Conservation (phyloP, 768 basidiomycete species). For the Leccinum subtestaceum region DNA sequence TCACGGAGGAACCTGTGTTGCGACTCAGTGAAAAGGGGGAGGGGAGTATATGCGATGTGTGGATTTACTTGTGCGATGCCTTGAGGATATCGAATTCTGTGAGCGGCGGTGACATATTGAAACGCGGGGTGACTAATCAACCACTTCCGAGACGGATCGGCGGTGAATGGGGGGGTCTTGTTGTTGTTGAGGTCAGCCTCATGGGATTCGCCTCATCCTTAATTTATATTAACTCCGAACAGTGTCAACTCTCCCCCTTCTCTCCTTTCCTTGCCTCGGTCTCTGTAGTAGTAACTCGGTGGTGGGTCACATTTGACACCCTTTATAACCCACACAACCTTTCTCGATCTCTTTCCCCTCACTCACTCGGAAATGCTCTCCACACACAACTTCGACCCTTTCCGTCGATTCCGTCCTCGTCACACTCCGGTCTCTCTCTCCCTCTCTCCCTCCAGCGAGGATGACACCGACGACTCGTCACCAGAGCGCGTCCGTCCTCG, state of each 20-base stretch:
- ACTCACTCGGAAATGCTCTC: not conserved
- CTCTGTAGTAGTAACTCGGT: not conserved
- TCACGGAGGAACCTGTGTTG: conserved; percentile 70
- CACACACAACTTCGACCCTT: conserved; percentile 7
- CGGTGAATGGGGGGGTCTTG: not conserved
- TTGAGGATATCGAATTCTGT: conserved; percentile 78
- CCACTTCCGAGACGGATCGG: conserved; percentile 4
- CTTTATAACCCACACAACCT: conserved; percentile 9
- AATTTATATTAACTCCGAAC: not conserved
- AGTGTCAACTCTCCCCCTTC: not conserved
- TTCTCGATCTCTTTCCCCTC: not conserved
- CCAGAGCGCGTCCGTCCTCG: conserved; percentile 9
- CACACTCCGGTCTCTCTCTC: not conserved
- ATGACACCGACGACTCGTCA: conserved; percentile 26
- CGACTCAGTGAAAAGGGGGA: not conserved
- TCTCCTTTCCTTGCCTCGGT: conserved; percentile 5
- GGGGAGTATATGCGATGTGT: not conserved
- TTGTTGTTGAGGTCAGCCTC: conserved; percentile 13
- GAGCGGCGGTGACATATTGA: not conserved
- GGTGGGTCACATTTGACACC: no score
- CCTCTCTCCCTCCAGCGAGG: conserved; percentile 8
- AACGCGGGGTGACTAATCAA: not conserved
- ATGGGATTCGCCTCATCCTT: conserved; percentile 15
- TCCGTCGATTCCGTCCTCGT: conserved; percentile 27
- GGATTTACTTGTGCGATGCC: conserved; percentile 58